Base-by-base conservation (phyloP, 345 rosid species). In the Excoecaria agallocha region DNA sequence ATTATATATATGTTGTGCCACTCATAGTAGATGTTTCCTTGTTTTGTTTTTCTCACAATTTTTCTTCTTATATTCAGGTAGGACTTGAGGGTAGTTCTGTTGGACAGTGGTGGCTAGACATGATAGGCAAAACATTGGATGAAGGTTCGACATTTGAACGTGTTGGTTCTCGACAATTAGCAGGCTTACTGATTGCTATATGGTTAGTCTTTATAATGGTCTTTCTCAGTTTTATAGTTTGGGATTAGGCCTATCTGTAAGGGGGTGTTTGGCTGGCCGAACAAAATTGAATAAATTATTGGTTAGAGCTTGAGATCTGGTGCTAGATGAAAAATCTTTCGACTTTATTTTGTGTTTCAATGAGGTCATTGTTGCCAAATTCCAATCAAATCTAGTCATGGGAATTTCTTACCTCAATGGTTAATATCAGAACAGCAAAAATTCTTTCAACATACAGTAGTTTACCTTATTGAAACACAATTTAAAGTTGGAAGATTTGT, bases 41-140 rank as follows among this genome's bases (percentile, higher is more conserved):
- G 76, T 16, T 51, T 79, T 71, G 19, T 58, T 41, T 2, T 66
- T 65, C 12, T 49, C 41, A 37, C 54, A 6, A 15, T 24, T 57
- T 68, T 75, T 76, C 79, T 30, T 70, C 37, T 46, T n/a, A 68
- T 80, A 70, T 88, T 76, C 86, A 94, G 98, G 97, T 94, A 83
- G 98, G 98, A 85, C 92, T 95, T 72, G 99, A 95, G 86, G 98
- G 98, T 76, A 95, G 99, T 85, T 85, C 92, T 67, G 82, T 85
- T 77, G 99, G 99, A 13, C 88, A 93, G 59, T 93, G 88, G 98
- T 95, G 99, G 99, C 84, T 91, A 52, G 99, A 95, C 72, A 82
- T 89, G 68, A 95, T 95, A n/a, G 97, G 96, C 71, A 93, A 79
- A 79, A 87, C 90, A 68, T 76, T 95, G 77, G 96, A 87, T 76